Evolutionary conservation across 345 rosid genomes (phyloP).

Genomic region (Lumnitzera racemosa): DNA sequence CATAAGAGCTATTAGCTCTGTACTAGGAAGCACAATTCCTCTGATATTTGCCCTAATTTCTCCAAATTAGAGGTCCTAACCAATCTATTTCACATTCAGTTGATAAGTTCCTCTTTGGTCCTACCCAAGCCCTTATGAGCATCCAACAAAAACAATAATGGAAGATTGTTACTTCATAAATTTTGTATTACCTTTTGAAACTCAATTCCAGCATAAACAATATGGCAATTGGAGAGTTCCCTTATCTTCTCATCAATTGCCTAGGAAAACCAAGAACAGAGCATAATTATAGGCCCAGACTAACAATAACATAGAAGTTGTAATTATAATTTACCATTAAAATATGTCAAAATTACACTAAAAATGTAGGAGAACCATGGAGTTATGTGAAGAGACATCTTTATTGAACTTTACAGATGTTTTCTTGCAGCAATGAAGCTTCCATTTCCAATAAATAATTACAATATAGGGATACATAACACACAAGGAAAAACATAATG

Average conservation of each 20-base stretch:
- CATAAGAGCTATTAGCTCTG: no score
- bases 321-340: background rate
- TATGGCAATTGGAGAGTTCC: slow-evolving; percentile 90
- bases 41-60: no score
- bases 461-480: no score
- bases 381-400: background rate
- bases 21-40: no score
- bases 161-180: background rate
- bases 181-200: slow-evolving; percentile 64
- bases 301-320: background rate
- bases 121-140: no score
- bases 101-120: no score
- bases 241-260: slow-evolving; percentile 95
- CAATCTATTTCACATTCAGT: no score
- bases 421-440: background rate
- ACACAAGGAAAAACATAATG: background rate
- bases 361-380: background rate
- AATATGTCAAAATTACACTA: background rate
- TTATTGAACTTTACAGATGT: background rate
- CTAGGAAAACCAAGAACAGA: slow-evolving; percentile 28
- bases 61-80: no score
- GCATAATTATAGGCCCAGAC: background rate
- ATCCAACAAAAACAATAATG: no score
- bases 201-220: slow-evolving; percentile 60
- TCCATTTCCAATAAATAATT: background rate